Percentiles rank a stretch among this genome's conserved stretches.
These are phyloP conservation scores for Plasmodium chabaudi DNA, from an alignment of 169 alveolate species.

Conservation along the genomic window DNA sequence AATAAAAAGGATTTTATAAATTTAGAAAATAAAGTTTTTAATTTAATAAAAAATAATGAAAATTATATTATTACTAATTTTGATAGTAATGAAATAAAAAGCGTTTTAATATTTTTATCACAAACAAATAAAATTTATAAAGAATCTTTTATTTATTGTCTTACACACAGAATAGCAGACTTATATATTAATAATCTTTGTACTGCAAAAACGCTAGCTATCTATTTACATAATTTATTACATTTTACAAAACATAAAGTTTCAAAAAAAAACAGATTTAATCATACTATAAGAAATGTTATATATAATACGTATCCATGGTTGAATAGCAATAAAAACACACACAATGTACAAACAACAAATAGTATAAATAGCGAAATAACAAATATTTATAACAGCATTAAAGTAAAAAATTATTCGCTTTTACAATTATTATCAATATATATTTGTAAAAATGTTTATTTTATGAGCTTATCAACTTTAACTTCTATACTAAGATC, in stretches of 20 bases:
- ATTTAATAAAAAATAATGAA: slow-evolving; percentile 66
- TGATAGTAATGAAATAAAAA: slow-evolving; percentile 75
- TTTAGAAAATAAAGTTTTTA: slow-evolving; percentile 47
- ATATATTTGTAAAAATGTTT: slow-evolving; percentile 72
- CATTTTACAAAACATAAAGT: slow-evolving; percentile 36
- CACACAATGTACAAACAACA: too few relatives aligned
- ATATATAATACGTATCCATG: slow-evolving; percentile 54
- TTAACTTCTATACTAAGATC: slow-evolving; percentile 65
- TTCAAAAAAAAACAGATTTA: slow-evolving; percentile 63
- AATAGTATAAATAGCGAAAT: background rate
- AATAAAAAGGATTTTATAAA: slow-evolving; percentile 25
- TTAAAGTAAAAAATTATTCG: slow-evolving; percentile 51
- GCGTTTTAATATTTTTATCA: slow-evolving; percentile 53
- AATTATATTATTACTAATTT: slow-evolving; percentile 51
- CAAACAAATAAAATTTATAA: slow-evolving; percentile 49
- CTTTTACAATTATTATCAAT: slow-evolving; percentile 62
- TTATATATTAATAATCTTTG: slow-evolving; percentile 55
- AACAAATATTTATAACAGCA: slow-evolving; percentile 11
- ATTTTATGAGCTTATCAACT: slow-evolving; percentile 63
- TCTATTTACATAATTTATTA: slow-evolving; percentile 27
- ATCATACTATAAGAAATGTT: slow-evolving; percentile 65
- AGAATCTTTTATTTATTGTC: slow-evolving; percentile 51
- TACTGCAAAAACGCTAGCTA: slow-evolving; percentile 17
- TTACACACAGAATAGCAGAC: slow-evolving; percentile 61
- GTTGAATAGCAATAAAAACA: slow-evolving; percentile 41